phyloP scores from a whole-genome alignment of 345 rosid species.

The Camelina sativa region DNA sequence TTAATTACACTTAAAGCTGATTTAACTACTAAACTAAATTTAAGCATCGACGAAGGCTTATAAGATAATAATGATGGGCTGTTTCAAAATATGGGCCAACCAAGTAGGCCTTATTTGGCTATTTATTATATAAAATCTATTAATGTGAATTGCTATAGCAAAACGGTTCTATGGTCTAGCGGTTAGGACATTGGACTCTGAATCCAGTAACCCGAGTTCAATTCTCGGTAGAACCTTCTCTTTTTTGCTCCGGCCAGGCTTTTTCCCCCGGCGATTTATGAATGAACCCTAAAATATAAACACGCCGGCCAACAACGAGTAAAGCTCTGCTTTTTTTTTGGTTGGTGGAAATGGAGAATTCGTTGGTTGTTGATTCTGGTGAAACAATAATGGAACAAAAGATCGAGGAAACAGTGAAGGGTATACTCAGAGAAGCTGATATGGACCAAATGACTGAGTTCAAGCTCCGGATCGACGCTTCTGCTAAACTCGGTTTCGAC shows the following conservation, averaged over 20 bases:
- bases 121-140: fast-evolving
- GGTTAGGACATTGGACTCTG: slow-evolving; percentile 99
- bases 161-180: slow-evolving; percentile 41
- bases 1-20: too few relatives aligned
- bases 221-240: slow-evolving; percentile 83
- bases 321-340: neutral
- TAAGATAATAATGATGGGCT: neutral
- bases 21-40: too few relatives aligned
- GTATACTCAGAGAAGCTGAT: slow-evolving; percentile 59
- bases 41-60: too few relatives aligned
- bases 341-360: neutral
- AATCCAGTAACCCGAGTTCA: slow-evolving; percentile 99
- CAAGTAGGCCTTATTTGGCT: neutral
- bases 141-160: fast-evolving
- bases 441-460: slow-evolving; percentile 75
- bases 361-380: neutral
- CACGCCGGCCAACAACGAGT: neutral
- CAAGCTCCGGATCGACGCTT: slow-evolving; percentile 62
- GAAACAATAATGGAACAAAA: slow-evolving; percentile 53
- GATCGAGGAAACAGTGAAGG: slow-evolving; percentile 64
- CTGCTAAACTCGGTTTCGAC: slow-evolving; percentile 63
- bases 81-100: neutral
- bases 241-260: neutral
- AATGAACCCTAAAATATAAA: slow-evolving; percentile 34
- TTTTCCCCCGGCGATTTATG: slow-evolving; percentile 11